Conservation (phyloP, 179 eudicot species). For the Spinacia oleracea region DNA sequence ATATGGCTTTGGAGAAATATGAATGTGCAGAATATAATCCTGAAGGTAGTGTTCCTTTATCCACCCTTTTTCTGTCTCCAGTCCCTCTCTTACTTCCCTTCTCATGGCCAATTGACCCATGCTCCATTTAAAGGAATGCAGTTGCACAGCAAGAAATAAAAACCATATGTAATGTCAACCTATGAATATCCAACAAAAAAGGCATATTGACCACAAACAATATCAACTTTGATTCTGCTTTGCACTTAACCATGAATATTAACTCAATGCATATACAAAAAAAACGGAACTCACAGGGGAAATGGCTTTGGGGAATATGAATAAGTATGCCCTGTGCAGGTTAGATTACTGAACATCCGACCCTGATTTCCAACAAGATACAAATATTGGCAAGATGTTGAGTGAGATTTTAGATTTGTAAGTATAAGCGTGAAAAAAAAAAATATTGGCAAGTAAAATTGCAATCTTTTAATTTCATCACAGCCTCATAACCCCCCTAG, state of each 20-base stretch:
- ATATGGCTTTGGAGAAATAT: conserved; percentile 1
- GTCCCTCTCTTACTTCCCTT: background rate
- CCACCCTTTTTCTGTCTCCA: background rate
- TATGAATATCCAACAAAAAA: background rate
- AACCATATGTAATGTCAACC: background rate
- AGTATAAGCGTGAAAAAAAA: background rate
- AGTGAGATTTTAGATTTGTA: background rate
- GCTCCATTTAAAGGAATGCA: background rate
- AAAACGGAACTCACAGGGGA: background rate
- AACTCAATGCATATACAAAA: background rate
- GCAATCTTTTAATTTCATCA: background rate
- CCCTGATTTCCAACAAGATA: background rate
- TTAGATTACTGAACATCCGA: background rate
- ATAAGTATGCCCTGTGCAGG: background rate
- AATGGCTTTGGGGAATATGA: background rate
- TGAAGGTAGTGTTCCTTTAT: background rate
- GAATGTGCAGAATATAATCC: background rate
- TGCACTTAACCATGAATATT: background rate
- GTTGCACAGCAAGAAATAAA: background rate
- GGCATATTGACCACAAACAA: background rate
- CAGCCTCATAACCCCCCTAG: background rate
- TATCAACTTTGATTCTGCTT: background rate
- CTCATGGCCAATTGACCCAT: background rate
- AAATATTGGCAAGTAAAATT: background rate
- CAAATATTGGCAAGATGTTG: no score